Conservation (phyloP, 345 rosid species). For the Camelina sativa region DNA sequence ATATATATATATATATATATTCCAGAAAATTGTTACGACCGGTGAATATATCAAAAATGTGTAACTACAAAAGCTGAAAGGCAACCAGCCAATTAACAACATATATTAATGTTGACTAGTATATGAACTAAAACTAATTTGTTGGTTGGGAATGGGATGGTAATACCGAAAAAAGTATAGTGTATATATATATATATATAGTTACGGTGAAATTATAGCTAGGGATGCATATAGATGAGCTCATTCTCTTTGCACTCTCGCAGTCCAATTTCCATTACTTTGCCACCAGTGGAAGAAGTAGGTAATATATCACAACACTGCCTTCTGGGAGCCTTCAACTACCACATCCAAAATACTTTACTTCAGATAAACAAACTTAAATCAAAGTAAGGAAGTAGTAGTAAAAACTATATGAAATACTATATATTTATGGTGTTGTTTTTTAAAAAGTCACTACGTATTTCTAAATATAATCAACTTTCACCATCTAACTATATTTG, state of each 20-base stretch:
- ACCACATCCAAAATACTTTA: slow-evolving; percentile 1
- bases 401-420: neutral
- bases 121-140: neutral
- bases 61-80: slow-evolving; percentile 17
- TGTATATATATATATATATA: neutral
- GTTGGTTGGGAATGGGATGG: neutral
- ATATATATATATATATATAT: neutral
- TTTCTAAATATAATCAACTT: neutral
- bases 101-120: neutral
- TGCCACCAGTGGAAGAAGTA: slow-evolving; percentile 54
- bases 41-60: neutral
- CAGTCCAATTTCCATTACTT: slow-evolving; percentile 64
- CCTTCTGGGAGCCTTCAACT: slow-evolving; percentile 83
- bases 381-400: neutral
- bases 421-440: neutral
- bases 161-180: neutral
- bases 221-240: slow-evolving; percentile 56
- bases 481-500: neutral
- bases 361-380: neutral
- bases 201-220: slow-evolving; percentile 4
- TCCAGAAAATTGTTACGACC: neutral
- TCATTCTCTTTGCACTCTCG: slow-evolving; percentile 80
- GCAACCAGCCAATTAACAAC: slow-evolving; percentile 28
- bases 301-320: slow-evolving; percentile 85
- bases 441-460: neutral